Conservation (phyloP, 2,329 filamentous ascomycete genomes). For the Cordyceps javanica region DNA sequence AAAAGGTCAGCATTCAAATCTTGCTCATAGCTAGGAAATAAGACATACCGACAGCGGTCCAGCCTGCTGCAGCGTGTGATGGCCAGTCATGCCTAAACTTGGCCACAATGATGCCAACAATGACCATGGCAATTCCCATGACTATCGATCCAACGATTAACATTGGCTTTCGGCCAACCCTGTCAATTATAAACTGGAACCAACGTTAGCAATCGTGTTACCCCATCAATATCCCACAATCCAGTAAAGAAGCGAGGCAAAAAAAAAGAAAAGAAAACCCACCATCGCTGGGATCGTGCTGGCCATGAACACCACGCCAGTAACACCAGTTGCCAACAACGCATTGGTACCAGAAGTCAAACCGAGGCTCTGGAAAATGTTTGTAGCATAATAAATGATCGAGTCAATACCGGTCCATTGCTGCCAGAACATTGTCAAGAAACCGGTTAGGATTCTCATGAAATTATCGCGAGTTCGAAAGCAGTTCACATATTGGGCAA, state of each 20-base stretch:
- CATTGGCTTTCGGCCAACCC: conserved; percentile 35
- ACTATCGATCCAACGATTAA: conserved; percentile 30
- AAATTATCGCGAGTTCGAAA: conserved; percentile 44
- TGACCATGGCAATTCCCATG: conserved; percentile 33
- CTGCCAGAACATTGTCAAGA: conserved; percentile 56
- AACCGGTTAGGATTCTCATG: conserved; percentile 58
- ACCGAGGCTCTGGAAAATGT: conserved; percentile 59
- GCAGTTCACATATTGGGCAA: conserved; percentile 38
- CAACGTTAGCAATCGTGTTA: conserved; percentile 5
- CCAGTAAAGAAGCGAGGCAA: too few relatives aligned
- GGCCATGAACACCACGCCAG: conserved; percentile 61
- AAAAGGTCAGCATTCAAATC: neutral
- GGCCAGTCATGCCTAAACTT: conserved; percentile 32
- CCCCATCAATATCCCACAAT: neutral
- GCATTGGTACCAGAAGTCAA: conserved; percentile 52
- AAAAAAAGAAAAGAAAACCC: neutral
- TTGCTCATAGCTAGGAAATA: neutral
- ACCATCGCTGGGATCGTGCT: conserved; percentile 28
- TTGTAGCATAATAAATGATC: conserved; percentile 44
- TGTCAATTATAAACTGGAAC: conserved; percentile 28
- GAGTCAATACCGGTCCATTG: conserved; percentile 32
- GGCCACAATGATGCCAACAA: conserved; percentile 35
- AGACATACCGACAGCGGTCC: conserved; percentile 27
- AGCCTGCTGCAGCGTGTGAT: conserved; percentile 29
- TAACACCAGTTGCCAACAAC: conserved; percentile 63